Base-by-base conservation (phyloP, 208 protist species). In the Wallacemonas sp. region DNA sequence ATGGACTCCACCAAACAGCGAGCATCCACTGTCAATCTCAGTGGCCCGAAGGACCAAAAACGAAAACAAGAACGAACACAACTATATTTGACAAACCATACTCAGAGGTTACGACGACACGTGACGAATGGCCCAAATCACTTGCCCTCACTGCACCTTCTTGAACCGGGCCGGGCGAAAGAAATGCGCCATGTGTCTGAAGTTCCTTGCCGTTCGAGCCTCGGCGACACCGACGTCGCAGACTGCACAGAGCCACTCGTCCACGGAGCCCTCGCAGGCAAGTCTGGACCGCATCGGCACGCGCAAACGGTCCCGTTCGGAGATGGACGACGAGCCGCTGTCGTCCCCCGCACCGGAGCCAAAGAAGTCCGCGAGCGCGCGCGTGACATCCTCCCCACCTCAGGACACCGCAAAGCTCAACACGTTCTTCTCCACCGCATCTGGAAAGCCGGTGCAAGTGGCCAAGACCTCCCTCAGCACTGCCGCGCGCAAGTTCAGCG, bases 131-230 rank as follows among this genome's bases (percentile, higher is more conserved):
- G 38, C 10, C 10, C 25, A 68, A 26, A 50, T 70, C 38, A 10
- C 44, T 11, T 93, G 87, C 28, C 79, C 72, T 22, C 76, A 89
- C 38, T 93, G 87, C 70, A 90, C 87, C 20, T 90, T 83, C 62
- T 20, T 90, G 38, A 90, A 90, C 48, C 46, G 52, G 20, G 32
- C 77, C 2, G 72, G 25, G 7, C 72, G 74, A 18, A 55, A 79
- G 26, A 74, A 79, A 28, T 93, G 87, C 50, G 46, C 74, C 12
- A 81, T 90, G 75, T 93, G 87, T 32, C 66, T 77, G 14, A 77
- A 69, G 33, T 65, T 80, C 11, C 62, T 93, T 39, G 72, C 65
- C 39, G 50, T 59, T 23, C 66, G 73, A 2, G 2, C 36, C 16
- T 45, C 25, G 29, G 12, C 57, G 3, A 36, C 38, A 25, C 25